These are phyloP conservation scores for Thelephora aurantiotincta DNA, from an alignment of 768 basidiomycete genomes.

Conservation along the genomic window DNA sequence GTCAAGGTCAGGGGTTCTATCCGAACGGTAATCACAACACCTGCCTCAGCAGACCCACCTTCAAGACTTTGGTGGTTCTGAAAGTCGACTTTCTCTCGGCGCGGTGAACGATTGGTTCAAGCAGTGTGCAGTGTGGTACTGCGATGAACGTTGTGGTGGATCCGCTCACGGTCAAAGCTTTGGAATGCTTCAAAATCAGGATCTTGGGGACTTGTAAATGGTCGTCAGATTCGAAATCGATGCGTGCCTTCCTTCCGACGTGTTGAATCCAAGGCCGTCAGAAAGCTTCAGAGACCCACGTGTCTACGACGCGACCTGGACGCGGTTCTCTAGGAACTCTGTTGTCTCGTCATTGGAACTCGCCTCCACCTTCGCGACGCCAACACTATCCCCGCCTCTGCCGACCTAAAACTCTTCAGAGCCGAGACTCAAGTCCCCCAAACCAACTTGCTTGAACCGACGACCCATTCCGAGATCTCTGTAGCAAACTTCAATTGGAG, in stretches of 20 bases:
- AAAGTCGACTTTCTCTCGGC: conserved; percentile 64
- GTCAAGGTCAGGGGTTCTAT: neutral
- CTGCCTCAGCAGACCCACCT: conserved; percentile 36
- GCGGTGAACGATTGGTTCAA: conserved; percentile 82
- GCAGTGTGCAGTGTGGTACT: conserved; percentile 77
- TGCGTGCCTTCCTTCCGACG: conserved; percentile 9
- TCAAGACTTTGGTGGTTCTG: conserved; percentile 84
- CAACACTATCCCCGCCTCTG: too few relatives aligned
- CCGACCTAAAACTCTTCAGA: too few relatives aligned
- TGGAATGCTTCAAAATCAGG: conserved; percentile 27
- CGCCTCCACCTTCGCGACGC: too few relatives aligned
- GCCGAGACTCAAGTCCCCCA: conserved; percentile 21
- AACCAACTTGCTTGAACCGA: conserved; percentile 16
- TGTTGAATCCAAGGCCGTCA: neutral
- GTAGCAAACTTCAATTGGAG: conserved; percentile 30
- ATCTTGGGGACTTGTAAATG: conserved; percentile 11
- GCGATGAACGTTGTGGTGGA: conserved; percentile 91
- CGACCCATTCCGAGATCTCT: conserved; percentile 11
- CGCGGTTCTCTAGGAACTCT: too few relatives aligned
- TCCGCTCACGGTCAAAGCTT: conserved; percentile 52
- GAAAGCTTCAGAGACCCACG: too few relatives aligned
- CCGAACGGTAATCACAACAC: neutral
- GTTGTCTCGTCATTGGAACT: conserved; percentile 5
- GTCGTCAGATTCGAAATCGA: conserved; percentile 17
- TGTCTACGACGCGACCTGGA: conserved; percentile 7